Evolutionary conservation across 2,329 filamentous ascomycete species (phyloP).

Genomic region (Colletotrichum incanum): DNA sequence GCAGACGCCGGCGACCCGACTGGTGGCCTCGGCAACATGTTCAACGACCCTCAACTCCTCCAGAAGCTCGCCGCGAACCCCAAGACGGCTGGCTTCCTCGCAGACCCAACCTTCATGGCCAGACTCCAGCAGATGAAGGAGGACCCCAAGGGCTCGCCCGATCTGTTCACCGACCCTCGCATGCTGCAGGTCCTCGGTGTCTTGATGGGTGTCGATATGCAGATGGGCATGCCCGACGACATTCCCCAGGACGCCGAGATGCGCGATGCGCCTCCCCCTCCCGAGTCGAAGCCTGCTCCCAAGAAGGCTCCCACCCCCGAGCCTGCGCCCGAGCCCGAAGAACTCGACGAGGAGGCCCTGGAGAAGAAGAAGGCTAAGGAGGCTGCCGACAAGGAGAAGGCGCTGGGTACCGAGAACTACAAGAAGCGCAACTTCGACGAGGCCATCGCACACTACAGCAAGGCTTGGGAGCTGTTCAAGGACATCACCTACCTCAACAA

Average conservation of each 20-base stretch:
- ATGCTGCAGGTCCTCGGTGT: constrained; percentile 97
- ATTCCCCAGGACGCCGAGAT: constrained; percentile 80
- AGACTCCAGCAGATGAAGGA: constrained; percentile 87
- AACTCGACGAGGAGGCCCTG: constrained; percentile 85
- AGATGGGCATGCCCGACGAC: constrained; percentile 57
- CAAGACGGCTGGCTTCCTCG: constrained; percentile 87
- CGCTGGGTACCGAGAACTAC: constrained; percentile 92
- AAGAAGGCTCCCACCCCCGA: constrained; percentile 72
- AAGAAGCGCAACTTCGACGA: constrained; percentile 98
- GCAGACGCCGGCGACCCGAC: constrained; percentile 72
- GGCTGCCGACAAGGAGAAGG: constrained; percentile 95
- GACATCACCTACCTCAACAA: constrained; percentile 99
- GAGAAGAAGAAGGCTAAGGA: constrained; percentile 93
- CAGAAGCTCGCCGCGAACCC: constrained; percentile 95
- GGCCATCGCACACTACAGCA: constrained; percentile 93
- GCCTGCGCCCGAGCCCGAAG: constrained; percentile 76
- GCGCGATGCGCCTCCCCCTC: constrained; percentile 72
- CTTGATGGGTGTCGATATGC: constrained; percentile 93
- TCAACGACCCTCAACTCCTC: constrained; percentile 91
- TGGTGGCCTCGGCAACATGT: constrained; percentile 90
- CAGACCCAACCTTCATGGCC: constrained; percentile 88
- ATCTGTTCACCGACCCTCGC: constrained; percentile 89
- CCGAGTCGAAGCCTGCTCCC: constrained; percentile 60
- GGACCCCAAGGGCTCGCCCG: constrained; percentile 84
- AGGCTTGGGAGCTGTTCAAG: constrained; percentile 95